These are phyloP conservation scores for Pulveroboletus sp. DNA, from an alignment of 768 basidiomycete species.

Conservation along the genomic window DNA sequence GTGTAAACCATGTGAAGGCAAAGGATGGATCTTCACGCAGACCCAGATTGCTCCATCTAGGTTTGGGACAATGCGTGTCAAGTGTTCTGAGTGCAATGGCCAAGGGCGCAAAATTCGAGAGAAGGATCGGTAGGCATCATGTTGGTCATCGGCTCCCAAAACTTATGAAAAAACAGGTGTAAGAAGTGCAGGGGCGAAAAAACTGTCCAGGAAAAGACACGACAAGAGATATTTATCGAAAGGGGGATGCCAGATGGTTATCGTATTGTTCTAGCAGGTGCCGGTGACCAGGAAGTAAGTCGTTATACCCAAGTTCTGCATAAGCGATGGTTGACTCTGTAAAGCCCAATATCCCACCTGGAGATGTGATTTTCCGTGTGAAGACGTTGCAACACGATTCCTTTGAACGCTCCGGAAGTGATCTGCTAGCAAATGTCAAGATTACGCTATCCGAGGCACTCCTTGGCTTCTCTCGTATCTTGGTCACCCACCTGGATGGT, in stretches of 20 bases:
- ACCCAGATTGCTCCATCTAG: slow-evolving; percentile 48
- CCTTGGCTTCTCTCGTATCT: slow-evolving; percentile 88
- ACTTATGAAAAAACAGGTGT: slow-evolving; percentile 50
- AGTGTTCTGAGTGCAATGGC: slow-evolving; percentile 69
- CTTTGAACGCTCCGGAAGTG: slow-evolving; percentile 79
- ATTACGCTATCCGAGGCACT: slow-evolving; percentile 93
- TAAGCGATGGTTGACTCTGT: slow-evolving; percentile 6
- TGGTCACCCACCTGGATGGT: slow-evolving; percentile 90
- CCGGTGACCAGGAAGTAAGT: slow-evolving; percentile 83
- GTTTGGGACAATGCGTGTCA: slow-evolving; percentile 46
- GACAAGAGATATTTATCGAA: slow-evolving; percentile 82
- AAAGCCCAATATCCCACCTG: slow-evolving; percentile 81
- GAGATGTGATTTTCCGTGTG: slow-evolving; percentile 86
- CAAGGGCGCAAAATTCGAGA: slow-evolving; percentile 69
- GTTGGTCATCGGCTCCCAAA: neutral
- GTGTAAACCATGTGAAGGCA: slow-evolving; percentile 79
- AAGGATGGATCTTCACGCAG: slow-evolving; percentile 65
- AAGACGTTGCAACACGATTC: slow-evolving; percentile 63
- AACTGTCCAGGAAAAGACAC: slow-evolving; percentile 81
- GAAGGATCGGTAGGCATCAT: slow-evolving; percentile 64
- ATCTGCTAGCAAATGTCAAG: slow-evolving; percentile 73
- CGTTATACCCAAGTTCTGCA: neutral
- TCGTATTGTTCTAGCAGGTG: slow-evolving; percentile 83
- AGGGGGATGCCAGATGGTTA: slow-evolving; percentile 82
- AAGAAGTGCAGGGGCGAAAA: slow-evolving; percentile 93